Percentiles rank a stretch among this genome's conserved stretches.
These are phyloP conservation scores for Chiua virens DNA, from an alignment of 768 basidiomycete species.

Conservation along the genomic window DNA sequence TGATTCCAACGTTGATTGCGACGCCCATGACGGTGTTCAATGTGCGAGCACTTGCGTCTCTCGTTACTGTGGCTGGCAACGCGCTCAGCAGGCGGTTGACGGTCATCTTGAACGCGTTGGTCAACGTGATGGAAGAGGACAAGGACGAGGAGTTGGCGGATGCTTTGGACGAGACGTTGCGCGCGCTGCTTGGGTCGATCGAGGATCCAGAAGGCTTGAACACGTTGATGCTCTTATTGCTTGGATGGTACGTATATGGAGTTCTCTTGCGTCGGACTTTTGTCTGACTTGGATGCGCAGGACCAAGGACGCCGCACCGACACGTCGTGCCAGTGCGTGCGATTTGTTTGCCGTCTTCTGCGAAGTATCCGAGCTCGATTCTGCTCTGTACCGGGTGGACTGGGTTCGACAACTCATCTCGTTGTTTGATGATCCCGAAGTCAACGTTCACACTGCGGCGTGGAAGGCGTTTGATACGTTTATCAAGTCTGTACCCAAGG, in stretches of 20 bases:
- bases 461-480: conserved; percentile 83
- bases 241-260: conserved; percentile 72
- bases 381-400: conserved; percentile 84
- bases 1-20: conserved; percentile 90
- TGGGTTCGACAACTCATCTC: conserved; percentile 92
- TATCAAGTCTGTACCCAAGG: conserved; percentile 88
- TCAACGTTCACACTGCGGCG: conserved; percentile 77
- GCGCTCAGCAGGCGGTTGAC: conserved; percentile 84
- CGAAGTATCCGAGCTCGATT: conserved; percentile 77
- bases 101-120: conserved; percentile 74
- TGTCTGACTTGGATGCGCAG: conserved; percentile 37
- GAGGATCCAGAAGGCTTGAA: conserved; percentile 87
- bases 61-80: conserved; percentile 91
- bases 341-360: conserved; percentile 81
- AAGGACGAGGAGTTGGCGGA: conserved; percentile 64
- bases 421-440: conserved; percentile 74
- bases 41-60: conserved; percentile 82
- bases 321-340: conserved; percentile 77
- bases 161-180: conserved; percentile 75
- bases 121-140: conserved; percentile 72
- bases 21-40: conserved; percentile 95
- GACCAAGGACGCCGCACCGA: conserved; percentile 74
- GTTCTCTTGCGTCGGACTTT: background rate
- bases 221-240: conserved; percentile 81
- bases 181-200: conserved; percentile 75